phyloP scores from a whole-genome alignment of 106 monocot genomes.

The Platanthera guangdongensis region DNA sequence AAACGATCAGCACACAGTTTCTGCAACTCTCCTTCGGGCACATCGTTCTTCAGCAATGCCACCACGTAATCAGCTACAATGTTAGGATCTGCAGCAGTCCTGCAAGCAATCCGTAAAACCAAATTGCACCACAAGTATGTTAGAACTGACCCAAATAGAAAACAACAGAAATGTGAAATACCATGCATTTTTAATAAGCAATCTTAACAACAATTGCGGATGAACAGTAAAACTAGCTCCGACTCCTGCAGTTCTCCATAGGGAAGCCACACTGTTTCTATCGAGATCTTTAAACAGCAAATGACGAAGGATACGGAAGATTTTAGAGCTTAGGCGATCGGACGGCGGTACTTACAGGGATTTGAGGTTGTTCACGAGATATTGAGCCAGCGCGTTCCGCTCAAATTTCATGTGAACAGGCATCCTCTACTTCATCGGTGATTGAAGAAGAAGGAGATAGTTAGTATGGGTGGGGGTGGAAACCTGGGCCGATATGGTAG shows the following conservation, averaged over 20 bases:
- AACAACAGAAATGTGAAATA: neutral
- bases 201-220: neutral
- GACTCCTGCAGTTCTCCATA: neutral
- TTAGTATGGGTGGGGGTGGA: neutral
- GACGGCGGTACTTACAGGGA: conserved; percentile 25
- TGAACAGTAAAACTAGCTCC: neutral
- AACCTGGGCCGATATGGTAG: neutral
- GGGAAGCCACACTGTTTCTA: neutral
- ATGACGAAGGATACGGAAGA: neutral
- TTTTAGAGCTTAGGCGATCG: conserved; percentile 12
- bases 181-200: neutral
- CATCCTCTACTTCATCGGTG: conserved; percentile 12
- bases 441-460: neutral
- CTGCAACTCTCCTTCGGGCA: conserved; percentile 34
- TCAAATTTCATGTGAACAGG: conserved; percentile 41
- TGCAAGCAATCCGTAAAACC: conserved; percentile 11
- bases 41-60: conserved; percentile 55
- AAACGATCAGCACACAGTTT: conserved; percentile 38
- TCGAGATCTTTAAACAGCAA: neutral
- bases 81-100: conserved; percentile 44
- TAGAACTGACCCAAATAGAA: neutral
- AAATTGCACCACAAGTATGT: neutral
- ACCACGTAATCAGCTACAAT: conserved; percentile 48
- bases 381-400: conserved; percentile 26
- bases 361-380: conserved; percentile 37